Evolutionary conservation across 2,329 filamentous ascomycete species (phyloP).

Genomic region (Pseudonectria foliicola): DNA sequence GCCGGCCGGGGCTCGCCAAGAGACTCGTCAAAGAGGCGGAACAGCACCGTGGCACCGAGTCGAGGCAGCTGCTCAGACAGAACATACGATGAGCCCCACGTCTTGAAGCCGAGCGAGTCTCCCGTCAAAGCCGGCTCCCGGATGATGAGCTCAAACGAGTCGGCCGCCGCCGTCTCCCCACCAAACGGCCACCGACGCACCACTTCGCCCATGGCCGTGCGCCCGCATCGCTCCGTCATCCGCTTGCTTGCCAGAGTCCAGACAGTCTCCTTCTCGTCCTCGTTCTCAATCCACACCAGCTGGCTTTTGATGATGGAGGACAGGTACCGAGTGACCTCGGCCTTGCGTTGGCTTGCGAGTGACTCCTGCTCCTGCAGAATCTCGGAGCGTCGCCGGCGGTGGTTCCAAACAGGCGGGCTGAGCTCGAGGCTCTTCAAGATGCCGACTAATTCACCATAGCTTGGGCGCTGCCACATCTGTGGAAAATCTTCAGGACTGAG

Average conservation of each 20-base stretch:
- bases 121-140: slow-evolving; percentile 82
- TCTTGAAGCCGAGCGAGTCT: slow-evolving; percentile 87
- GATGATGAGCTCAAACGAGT: slow-evolving; percentile 59
- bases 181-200: slow-evolving; percentile 47
- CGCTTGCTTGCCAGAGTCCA: slow-evolving; percentile 76
- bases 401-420: slow-evolving; percentile 62
- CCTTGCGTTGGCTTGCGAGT: slow-evolving; percentile 34
- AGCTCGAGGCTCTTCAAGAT: slow-evolving; percentile 61
- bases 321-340: slow-evolving; percentile 57
- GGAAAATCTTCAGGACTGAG: slow-evolving; percentile 56
- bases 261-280: slow-evolving; percentile 58
- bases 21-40: slow-evolving; percentile 35
- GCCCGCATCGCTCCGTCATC: slow-evolving; percentile 78
- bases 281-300: slow-evolving; percentile 61
- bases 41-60: slow-evolving; percentile 38
- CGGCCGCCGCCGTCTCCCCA: slow-evolving; percentile 18
- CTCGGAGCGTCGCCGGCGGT: slow-evolving; percentile 34
- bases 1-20: slow-evolving; percentile 23
- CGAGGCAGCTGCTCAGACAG: slow-evolving; percentile 64
- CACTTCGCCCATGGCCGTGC: slow-evolving; percentile 54
- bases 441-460: slow-evolving; percentile 54
- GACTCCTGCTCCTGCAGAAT: slow-evolving; percentile 35
- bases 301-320: slow-evolving; percentile 60
- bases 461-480: slow-evolving; percentile 73
- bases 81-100: slow-evolving; percentile 87